Base-by-base conservation (phyloP, 202 grass and related monocot species). In the Digitaria exilis region DNA sequence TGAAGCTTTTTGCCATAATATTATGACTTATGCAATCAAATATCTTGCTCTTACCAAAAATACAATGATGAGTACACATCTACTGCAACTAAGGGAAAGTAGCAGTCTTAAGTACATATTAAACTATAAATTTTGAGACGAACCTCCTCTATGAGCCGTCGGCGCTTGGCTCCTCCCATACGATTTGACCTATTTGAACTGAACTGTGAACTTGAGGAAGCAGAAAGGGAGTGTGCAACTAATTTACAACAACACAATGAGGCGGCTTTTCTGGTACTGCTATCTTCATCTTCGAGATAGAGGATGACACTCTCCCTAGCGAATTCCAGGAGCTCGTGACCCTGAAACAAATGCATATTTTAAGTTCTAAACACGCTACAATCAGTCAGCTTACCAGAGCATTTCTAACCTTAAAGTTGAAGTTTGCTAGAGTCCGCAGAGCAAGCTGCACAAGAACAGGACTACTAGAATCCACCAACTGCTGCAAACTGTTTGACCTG, bases 241-340 rank as follows among this genome's bases (percentile, higher is more conserved):
- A 98, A 84, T 91, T 82, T 92, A 80, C 93, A 95, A 89, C 96
- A 98, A 51, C 96, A 98, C 73, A 90, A 78, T 15, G 91, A 93
- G 81, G 93, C 93, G 69, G 92, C 92, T 82, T 91, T 98, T 78
- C 93, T 85, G 24, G 93, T 98, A 84, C 67, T 92, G 50, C 87
- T 89, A 88, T 98, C 96, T 72, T 98, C 93, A 74, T 95, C 96
- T 75, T 98, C 96, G 80, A 98, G 78, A 90, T 95, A 98, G 79
- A 87, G 69, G 76, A 96, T 87, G 76, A 92, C 96, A 86, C 89
- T 89, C 46, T 95, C 93, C 90, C 85, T 90, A 71, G 92, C 89
- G 72, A 96, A 96, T 89, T 95, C 91, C 60, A 98, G 87, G 82
- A 98, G 96, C 84, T 98, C 96, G 73, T 98, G 91, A 71, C 96